Evolutionary conservation across 2,329 filamentous ascomycete species (phyloP).

Genomic region (Byssothecium circinans): DNA sequence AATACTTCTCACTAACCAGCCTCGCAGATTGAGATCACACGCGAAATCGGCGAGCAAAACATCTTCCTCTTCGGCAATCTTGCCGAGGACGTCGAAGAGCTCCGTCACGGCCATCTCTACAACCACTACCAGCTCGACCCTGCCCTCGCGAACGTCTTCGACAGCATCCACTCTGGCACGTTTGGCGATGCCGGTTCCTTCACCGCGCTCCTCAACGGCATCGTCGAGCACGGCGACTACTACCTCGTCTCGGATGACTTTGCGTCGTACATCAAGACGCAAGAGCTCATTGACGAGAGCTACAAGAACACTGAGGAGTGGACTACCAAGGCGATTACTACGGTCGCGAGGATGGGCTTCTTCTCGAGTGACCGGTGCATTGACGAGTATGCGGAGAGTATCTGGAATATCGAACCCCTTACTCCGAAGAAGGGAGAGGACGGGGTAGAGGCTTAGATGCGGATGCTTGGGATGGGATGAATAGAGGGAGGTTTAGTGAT

Average conservation of each 20-base stretch:
- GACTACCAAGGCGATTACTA: slow-evolving; percentile 85
- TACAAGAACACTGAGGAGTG: slow-evolving; percentile 92
- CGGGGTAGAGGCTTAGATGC: not conserved
- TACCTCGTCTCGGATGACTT: slow-evolving; percentile 98
- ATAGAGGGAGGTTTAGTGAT: too few relatives aligned
- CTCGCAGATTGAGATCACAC: slow-evolving; percentile 85
- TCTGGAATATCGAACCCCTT: slow-evolving; percentile 94
- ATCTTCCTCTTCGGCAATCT: slow-evolving; percentile 98
- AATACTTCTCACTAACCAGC: slow-evolving; percentile 2
- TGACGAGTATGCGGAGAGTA: slow-evolving; percentile 93
- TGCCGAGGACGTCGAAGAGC: slow-evolving; percentile 92
- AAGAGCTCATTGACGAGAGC: slow-evolving; percentile 85
- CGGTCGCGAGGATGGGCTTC: slow-evolving; percentile 94
- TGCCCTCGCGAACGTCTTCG: slow-evolving; percentile 78
- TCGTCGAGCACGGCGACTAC: slow-evolving; percentile 92
- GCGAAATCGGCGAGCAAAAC: slow-evolving; percentile 93
- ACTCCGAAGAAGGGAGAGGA: slow-evolving; percentile 44
- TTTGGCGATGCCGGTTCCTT: slow-evolving; percentile 84
- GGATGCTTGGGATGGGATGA: too few relatives aligned
- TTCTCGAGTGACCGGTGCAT: slow-evolving; percentile 95
- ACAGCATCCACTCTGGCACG: slow-evolving; percentile 73
- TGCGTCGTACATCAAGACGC: slow-evolving; percentile 89
- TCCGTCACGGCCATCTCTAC: slow-evolving; percentile 88
- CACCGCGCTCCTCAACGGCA: slow-evolving; percentile 77
- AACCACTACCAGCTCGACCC: slow-evolving; percentile 76